Evolutionary conservation across 441 rosid species (phyloP).

Genomic region (Adansonia rubrostipa): DNA sequence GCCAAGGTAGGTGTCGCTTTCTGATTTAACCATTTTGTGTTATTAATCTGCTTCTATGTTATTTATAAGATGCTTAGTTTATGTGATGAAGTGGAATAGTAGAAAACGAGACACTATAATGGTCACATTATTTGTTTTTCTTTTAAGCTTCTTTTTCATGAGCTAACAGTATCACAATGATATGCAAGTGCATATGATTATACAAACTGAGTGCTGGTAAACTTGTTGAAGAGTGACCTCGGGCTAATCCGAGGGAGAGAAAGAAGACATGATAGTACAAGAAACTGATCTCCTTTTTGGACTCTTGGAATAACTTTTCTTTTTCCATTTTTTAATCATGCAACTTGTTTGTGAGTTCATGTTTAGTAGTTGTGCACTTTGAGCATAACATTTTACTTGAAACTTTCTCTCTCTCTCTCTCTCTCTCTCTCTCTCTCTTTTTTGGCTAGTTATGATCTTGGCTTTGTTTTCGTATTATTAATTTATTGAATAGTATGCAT

Average conservation of each 20-base stretch:
- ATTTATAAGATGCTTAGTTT: not conserved
- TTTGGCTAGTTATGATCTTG: not conserved
- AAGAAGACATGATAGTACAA: not conserved
- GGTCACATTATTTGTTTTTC: not conserved
- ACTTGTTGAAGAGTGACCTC: conserved; percentile 5
- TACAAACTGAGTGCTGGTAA: not conserved
- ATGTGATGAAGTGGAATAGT: conserved; percentile 7
- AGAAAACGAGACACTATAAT: not conserved
- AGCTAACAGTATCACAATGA: not conserved
- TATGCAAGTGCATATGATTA: not conserved
- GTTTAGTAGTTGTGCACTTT: not conserved
- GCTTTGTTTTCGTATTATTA: conserved; percentile 5
- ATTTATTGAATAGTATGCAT: conserved; percentile 21
- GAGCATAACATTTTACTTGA: not conserved
- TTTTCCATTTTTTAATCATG: not conserved
- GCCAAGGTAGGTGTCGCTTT: conserved; percentile 55
- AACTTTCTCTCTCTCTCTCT: no score
- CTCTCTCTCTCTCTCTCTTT: no score
- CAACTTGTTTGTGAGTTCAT: not conserved
- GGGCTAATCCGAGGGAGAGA: not conserved
- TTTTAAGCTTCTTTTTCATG: not conserved
- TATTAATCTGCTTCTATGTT: not conserved
- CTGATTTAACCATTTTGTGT: conserved; percentile 14
- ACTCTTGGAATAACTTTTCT: not conserved
- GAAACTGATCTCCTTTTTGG: not conserved